Conservation (phyloP, 2,329 filamentous ascomycete genomes). For the Dothidotthia symphoricarpi region DNA sequence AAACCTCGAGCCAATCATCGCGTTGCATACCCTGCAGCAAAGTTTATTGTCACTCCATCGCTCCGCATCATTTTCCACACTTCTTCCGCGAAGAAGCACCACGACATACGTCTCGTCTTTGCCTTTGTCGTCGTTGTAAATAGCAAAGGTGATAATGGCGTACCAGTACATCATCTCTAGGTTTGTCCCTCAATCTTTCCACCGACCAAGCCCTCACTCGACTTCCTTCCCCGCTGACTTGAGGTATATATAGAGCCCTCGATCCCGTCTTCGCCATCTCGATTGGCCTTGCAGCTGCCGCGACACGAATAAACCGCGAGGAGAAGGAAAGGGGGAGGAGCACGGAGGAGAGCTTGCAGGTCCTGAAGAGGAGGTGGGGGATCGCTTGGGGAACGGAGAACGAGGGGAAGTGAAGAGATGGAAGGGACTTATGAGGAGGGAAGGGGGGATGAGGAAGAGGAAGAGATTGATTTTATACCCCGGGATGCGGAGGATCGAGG, state of each 20-base stretch:
- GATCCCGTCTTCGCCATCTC: constrained; percentile 52
- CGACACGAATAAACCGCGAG: constrained; percentile 45
- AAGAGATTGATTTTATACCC: too few species aligned
- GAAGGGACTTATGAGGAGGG: too few species aligned
- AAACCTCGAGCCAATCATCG: neutral
- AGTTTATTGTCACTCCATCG: too few species aligned
- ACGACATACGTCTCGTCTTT: too few species aligned
- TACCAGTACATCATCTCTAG: constrained; percentile 9
- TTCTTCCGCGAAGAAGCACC: too few species aligned
- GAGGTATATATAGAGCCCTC: constrained; percentile 37
- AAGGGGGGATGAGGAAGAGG: too few species aligned
- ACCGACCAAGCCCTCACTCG: neutral
- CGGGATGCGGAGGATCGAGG: too few species aligned
- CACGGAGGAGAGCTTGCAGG: constrained; percentile 41
- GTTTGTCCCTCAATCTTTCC: neutral
- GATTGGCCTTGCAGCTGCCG: constrained; percentile 49
- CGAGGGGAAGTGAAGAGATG: constrained; percentile 8
- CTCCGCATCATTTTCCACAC: too few species aligned
- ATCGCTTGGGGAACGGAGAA: constrained; percentile 28
- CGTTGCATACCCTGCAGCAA: neutral
- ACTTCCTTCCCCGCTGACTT: neutral
- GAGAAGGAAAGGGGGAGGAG: constrained; percentile 49
- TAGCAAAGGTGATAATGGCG: neutral
- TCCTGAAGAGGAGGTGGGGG: constrained; percentile 41
- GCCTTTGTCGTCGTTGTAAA: too few species aligned